phyloP scores from a whole-genome alignment of 306 rosid species.

The Trifolium subterraneum region DNA sequence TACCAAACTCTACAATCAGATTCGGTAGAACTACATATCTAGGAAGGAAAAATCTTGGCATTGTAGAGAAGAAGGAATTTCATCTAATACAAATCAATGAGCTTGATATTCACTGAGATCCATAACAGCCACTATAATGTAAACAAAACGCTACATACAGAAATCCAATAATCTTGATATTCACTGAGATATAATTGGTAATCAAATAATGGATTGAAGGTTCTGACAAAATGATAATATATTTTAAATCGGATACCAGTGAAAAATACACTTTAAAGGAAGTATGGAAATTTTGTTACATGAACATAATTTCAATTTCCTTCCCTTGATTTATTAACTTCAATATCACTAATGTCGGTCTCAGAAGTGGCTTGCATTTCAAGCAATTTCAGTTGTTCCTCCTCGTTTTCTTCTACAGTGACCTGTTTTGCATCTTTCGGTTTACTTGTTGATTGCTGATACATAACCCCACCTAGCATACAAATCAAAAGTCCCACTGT shows the following conservation, averaged over 20 bases:
- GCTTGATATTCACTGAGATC: neutral
- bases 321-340: constrained; percentile 48
- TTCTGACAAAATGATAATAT: constrained; percentile 18
- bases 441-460: constrained; percentile 79
- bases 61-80: too few species aligned
- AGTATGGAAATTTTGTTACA: constrained; percentile 10
- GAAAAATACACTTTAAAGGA: constrained; percentile 39
- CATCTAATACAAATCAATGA: too few species aligned
- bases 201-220: constrained; percentile 33
- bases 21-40: too few species aligned
- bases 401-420: constrained; percentile 48
- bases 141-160: constrained; percentile 19
- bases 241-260: constrained; percentile 34
- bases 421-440: constrained; percentile 57
- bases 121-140: neutral
- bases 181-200: constrained; percentile 20
- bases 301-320: constrained; percentile 40
- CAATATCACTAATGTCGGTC: constrained; percentile 38
- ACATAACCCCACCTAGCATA: constrained; percentile 76
- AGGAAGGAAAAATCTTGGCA: too few species aligned
- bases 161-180: constrained; percentile 18
- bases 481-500: constrained; percentile 79
- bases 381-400: constrained; percentile 64
- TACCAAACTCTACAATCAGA: too few species aligned
- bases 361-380: constrained; percentile 59